Conservation (phyloP, 805 yeast species). For the Isabelozyma pseudorhagii region DNA sequence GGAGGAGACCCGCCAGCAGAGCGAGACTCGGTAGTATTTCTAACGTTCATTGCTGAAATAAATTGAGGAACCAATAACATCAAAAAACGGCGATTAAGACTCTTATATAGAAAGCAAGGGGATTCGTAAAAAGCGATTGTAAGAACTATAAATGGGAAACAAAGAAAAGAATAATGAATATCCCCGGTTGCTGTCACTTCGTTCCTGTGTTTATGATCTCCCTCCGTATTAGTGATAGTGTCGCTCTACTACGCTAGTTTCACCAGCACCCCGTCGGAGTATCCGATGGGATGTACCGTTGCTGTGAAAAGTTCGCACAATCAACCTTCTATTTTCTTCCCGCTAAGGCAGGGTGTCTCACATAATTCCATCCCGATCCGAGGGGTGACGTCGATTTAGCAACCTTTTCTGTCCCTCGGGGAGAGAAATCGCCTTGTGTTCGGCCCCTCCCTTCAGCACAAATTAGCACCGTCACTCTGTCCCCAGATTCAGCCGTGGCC, state of each 20-base stretch:
- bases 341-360: not conserved
- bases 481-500: not conserved
- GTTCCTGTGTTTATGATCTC: not conserved
- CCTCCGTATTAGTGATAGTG: not conserved
- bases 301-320: not conserved
- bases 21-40: not conserved
- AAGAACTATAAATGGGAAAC: no score
- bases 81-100: not conserved
- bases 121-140: not conserved
- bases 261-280: not conserved
- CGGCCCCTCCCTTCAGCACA: not conserved
- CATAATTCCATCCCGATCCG: not conserved
- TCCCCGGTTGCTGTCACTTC: not conserved
- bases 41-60: not conserved
- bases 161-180: no score
- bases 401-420: not conserved
- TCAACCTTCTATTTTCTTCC: not conserved
- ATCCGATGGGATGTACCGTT: not conserved
- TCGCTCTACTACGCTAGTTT: not conserved
- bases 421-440: not conserved
- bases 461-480: not conserved
- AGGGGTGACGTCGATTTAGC: not conserved
- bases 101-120: not conserved
- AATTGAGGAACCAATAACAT: not conserved
- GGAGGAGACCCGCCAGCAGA: constrained; percentile 63